phyloP scores from a whole-genome alignment of 805 yeast species.

The Brettanomyces custersianus region DNA sequence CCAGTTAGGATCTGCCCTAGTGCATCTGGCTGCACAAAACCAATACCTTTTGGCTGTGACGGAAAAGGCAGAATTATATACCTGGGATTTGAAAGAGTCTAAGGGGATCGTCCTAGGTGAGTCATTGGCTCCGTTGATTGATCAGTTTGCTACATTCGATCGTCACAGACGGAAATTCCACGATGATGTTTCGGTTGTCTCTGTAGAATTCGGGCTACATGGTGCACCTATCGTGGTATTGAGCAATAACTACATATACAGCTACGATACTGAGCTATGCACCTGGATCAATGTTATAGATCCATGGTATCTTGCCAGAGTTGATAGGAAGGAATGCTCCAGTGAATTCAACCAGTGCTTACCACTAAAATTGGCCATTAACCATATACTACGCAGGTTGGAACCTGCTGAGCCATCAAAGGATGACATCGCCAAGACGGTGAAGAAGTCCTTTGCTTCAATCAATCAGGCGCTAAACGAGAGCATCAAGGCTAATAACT shows the following conservation, averaged over 20 bases:
- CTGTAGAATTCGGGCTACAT: conserved; percentile 17
- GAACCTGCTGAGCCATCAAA: no score
- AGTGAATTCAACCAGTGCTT: conserved; percentile 1
- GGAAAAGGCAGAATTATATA: conserved; percentile 38
- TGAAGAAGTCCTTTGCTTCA: no score
- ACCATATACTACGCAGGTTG: conserved; percentile 3
- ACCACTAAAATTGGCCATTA: background rate
- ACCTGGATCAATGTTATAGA: conserved; percentile 44
- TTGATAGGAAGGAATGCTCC: background rate
- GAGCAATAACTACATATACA: conserved; percentile 30
- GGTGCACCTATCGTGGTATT: conserved; percentile 37
- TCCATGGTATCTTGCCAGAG: conserved; percentile 18
- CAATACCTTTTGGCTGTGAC: conserved; percentile 36
- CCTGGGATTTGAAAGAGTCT: conserved; percentile 36
- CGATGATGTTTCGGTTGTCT: conserved; percentile 12
- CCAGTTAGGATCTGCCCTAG: conserved; percentile 42
- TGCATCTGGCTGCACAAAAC: conserved; percentile 27
- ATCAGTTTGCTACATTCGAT: conserved; percentile 23
- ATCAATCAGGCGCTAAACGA: no score
- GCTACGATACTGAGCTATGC: conserved; percentile 31
- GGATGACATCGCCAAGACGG: no score
- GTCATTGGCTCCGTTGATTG: conserved; percentile 46
- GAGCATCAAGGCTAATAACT: no score
- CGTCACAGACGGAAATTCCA: conserved; percentile 16
- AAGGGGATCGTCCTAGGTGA: conserved; percentile 32